phyloP scores from a whole-genome alignment of 177 flowering plant species.

The Vitis hybrid region DNA sequence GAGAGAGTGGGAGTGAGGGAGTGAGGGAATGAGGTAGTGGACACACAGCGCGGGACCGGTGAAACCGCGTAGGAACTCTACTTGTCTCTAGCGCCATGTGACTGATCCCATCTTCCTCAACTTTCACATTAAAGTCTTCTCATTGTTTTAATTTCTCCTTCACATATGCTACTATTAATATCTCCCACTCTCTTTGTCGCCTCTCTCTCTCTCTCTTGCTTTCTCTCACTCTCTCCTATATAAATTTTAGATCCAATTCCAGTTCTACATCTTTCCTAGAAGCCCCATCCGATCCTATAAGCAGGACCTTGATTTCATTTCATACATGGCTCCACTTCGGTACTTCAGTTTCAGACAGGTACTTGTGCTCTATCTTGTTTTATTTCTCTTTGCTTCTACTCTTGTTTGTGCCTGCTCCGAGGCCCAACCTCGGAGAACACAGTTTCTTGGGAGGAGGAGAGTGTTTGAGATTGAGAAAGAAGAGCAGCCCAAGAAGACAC shows the following conservation, averaged over 20 bases:
- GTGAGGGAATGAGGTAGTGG: too few species aligned
- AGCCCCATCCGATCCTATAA: constrained; percentile 8
- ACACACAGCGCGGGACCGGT: neutral
- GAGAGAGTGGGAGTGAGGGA: too few species aligned
- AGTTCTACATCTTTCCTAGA: neutral
- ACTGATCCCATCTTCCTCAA: constrained; percentile 9
- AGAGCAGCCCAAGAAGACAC: constrained; percentile 29
- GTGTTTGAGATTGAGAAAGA: constrained; percentile 25
- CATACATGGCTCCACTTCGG: constrained; percentile 34
- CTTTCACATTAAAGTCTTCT: constrained; percentile 14
- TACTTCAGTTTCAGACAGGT: constrained; percentile 31
- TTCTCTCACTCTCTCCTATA: constrained; percentile 12
- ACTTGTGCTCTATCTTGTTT: constrained; percentile 28
- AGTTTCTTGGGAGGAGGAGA: constrained; percentile 31
- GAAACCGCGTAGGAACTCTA: constrained; percentile 10
- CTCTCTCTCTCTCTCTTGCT: constrained; percentile 16
- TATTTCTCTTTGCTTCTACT: constrained; percentile 31
- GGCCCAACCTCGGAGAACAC: constrained; percentile 18
- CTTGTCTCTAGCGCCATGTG: constrained; percentile 31
- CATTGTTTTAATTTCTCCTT: neutral
- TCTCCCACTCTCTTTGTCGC: constrained; percentile 4
- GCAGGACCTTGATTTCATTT: neutral
- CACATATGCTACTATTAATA: neutral
- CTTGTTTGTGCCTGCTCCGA: constrained; percentile 30
- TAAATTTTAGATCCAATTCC: constrained; percentile 6